Evolutionary conservation across 1,284 basidiomycete genomes (phyloP).

Genomic region (Ustilago nuda): DNA sequence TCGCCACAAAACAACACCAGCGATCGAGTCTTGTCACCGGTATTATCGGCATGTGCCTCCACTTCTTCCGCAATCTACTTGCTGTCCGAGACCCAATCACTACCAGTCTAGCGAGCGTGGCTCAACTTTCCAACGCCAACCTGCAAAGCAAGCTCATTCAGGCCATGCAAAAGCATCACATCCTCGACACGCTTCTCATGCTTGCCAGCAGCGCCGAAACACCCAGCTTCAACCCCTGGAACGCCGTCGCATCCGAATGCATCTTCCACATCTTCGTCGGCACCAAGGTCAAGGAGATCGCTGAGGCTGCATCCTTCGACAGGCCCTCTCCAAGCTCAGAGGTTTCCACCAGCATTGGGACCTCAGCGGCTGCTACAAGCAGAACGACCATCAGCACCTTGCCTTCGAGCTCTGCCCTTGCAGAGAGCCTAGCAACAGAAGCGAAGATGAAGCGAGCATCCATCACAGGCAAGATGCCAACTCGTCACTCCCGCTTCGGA

Average conservation of each 20-base stretch:
- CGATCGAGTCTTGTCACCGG: conserved; percentile 62
- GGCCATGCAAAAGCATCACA: conserved; percentile 55
- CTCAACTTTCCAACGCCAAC: conserved; percentile 55
- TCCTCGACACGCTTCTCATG: conserved; percentile 66
- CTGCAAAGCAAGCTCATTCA: conserved; percentile 63
- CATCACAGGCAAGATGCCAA: conserved; percentile 22
- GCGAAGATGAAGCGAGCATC: conserved; percentile 49
- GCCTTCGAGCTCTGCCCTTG: conserved; percentile 28
- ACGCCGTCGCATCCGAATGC: conserved; percentile 62
- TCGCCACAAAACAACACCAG: conserved; percentile 58
- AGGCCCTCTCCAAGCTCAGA: not conserved
- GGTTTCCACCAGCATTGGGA: not conserved
- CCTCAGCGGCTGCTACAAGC: conserved; percentile 4
- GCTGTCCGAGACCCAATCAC: conserved; percentile 64
- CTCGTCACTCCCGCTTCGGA: conserved; percentile 66
- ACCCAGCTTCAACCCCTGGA: conserved; percentile 61
- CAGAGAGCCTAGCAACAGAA: conserved; percentile 55
- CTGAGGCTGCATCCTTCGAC: conserved; percentile 16
- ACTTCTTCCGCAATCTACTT: conserved; percentile 68
- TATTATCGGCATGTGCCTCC: conserved; percentile 66
- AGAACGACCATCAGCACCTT: conserved; percentile 5
- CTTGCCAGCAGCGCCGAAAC: conserved; percentile 64
- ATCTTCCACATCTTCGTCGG: conserved; percentile 66
- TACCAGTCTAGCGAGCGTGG: conserved; percentile 55
- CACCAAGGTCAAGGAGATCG: conserved; percentile 42